Percentiles rank a stretch among this genome's conserved stretches.
Evolutionary conservation across 2,329 filamentous ascomycete species (phyloP).

Genomic region (Fusarium albosuccineum): DNA sequence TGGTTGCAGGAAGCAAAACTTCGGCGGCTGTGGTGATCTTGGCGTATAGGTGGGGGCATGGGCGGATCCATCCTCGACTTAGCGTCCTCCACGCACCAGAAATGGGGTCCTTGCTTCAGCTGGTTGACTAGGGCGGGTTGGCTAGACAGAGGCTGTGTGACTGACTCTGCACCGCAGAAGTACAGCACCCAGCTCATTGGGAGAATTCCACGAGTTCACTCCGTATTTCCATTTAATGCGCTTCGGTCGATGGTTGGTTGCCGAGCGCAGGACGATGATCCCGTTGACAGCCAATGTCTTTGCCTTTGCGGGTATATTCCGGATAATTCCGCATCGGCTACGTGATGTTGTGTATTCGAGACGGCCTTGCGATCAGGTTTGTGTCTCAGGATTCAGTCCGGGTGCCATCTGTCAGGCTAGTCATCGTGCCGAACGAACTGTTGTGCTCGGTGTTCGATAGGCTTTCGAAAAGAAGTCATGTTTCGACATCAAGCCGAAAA

Average conservation of each 20-base stretch:
- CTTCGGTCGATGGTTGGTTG: constrained; percentile 15
- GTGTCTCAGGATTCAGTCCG: constrained; percentile 49
- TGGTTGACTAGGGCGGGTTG: constrained; percentile 36
- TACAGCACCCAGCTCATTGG: constrained; percentile 48
- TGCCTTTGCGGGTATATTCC: constrained; percentile 54
- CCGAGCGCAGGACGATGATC: constrained; percentile 44
- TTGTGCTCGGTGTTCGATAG: constrained; percentile 44
- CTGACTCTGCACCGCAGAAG: constrained; percentile 52
- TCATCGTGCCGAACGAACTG: constrained; percentile 49
- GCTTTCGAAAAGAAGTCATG: constrained; percentile 47
- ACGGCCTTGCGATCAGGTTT: constrained; percentile 46
- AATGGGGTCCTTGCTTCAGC: constrained; percentile 9
- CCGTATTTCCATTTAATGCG: constrained; percentile 46
- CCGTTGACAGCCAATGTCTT: constrained; percentile 62
- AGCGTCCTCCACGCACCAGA: constrained; percentile 37
- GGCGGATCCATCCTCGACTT: constrained; percentile 34
- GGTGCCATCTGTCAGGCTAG: constrained; percentile 31
- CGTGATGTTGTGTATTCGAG: constrained; percentile 51
- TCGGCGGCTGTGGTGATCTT: too few species aligned
- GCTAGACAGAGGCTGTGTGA: constrained; percentile 42
- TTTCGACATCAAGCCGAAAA: constrained; percentile 52
- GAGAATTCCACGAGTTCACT: constrained; percentile 46
- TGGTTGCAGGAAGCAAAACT: too few species aligned
- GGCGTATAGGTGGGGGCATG: too few species aligned
- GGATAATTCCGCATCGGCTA: constrained; percentile 55